Conservation (phyloP, 257 asterid genomes). For the Knoxia roxburghii region DNA sequence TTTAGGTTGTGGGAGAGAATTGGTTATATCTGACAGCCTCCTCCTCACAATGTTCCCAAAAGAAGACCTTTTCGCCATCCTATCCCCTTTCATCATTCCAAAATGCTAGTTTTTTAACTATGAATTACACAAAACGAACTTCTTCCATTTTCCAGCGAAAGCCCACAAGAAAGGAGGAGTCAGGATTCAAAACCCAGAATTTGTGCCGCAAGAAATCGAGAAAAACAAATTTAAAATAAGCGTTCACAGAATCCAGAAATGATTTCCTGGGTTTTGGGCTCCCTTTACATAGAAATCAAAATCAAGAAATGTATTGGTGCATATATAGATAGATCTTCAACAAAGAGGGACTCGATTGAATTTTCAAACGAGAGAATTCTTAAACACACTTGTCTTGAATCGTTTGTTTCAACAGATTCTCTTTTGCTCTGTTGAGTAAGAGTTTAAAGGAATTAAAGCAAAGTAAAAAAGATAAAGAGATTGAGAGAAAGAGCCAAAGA, state of each 20-base stretch:
- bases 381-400: slow-evolving; percentile 20
- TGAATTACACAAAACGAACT: too few relatives aligned
- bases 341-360: too few relatives aligned
- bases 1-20: slow-evolving; percentile 59
- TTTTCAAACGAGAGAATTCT: slow-evolving; percentile 14
- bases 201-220: background rate
- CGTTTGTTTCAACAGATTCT: background rate
- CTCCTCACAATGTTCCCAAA: slow-evolving; percentile 61
- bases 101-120: background rate
- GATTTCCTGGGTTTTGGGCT: background rate
- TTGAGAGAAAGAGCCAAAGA: slow-evolving; percentile 2
- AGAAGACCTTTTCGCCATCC: slow-evolving; percentile 65
- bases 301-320: slow-evolving; percentile 1
- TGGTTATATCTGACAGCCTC: slow-evolving; percentile 75
- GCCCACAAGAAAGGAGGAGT: too few relatives aligned
- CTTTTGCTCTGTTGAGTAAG: slow-evolving; percentile 7
- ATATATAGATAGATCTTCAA: background rate
- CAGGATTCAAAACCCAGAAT: slow-evolving; percentile 8
- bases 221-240: background rate
- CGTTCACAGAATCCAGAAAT: background rate
- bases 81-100: slow-evolving; percentile 54
- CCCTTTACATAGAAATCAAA: background rate
- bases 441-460: slow-evolving; percentile 10
- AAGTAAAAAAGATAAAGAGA: slow-evolving; percentile 7
- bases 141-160: too few relatives aligned